phyloP scores from a whole-genome alignment of 352 stramenopile genomes.

The Pythium plurisporium region DNA sequence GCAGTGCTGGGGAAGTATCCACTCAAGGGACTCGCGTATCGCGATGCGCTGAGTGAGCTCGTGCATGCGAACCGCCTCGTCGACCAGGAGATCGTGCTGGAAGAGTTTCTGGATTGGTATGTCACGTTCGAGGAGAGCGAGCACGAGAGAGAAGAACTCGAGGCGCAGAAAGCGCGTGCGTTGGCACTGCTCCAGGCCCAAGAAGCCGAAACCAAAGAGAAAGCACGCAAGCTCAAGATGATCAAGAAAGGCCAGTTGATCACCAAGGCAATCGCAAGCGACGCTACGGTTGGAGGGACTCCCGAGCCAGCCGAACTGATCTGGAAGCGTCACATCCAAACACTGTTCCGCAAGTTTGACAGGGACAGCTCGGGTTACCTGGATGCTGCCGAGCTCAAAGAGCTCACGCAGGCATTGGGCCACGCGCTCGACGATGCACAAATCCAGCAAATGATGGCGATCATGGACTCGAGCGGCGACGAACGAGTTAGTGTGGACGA shows the following conservation, averaged over 20 bases:
- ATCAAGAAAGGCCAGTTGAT: constrained; percentile 30
- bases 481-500: constrained; percentile 53
- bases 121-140: constrained; percentile 41
- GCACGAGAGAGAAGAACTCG: constrained; percentile 43
- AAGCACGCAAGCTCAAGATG: constrained; percentile 32
- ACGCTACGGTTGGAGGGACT: background rate
- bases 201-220: constrained; percentile 39
- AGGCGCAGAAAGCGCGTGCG: constrained; percentile 35
- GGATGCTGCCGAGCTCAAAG: constrained; percentile 44
- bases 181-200: constrained; percentile 36
- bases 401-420: constrained; percentile 42
- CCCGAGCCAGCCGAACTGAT: constrained; percentile 16
- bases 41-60: constrained; percentile 41
- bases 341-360: constrained; percentile 60
- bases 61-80: constrained; percentile 22
- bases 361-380: constrained; percentile 48
- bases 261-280: constrained; percentile 18
- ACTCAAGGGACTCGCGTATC: constrained; percentile 48
- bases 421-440: constrained; percentile 40
- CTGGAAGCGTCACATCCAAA: constrained; percentile 23
- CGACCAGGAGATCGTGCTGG: constrained; percentile 41
- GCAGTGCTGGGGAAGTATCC: constrained; percentile 43
- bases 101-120: constrained; percentile 54
- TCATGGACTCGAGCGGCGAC: constrained; percentile 64
- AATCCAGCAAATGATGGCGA: constrained; percentile 45